Evolutionary conservation across 768 basidiomycete species (phyloP).

Genomic region (Thelephora aurantiotincta): DNA sequence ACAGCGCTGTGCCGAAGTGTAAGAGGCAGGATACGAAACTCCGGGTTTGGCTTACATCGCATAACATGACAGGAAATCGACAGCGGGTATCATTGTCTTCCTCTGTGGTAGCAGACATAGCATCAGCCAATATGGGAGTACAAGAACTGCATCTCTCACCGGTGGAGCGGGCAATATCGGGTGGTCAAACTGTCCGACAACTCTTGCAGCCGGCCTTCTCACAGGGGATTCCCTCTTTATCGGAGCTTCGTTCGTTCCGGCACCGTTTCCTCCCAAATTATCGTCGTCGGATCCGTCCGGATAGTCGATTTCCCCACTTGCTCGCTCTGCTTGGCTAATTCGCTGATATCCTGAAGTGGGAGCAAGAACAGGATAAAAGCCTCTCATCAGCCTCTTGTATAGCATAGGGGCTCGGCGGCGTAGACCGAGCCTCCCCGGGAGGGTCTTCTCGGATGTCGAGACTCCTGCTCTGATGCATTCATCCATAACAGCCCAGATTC

Average conservation of each 20-base stretch:
- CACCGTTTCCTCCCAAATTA: not conserved
- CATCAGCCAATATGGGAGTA: not conserved
- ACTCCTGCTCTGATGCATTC: conserved; percentile 81
- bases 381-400: conserved; percentile 83
- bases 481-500: conserved; percentile 89
- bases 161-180: conserved; percentile 71
- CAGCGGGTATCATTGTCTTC: conserved; percentile 78
- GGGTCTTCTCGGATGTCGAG: conserved; percentile 56
- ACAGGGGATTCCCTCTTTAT: not conserved
- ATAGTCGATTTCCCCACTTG: conserved; percentile 9
- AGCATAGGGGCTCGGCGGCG: conserved; percentile 78
- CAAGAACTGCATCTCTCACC: conserved; percentile 27
- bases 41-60: conserved; percentile 33
- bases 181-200: conserved; percentile 72
- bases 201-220: conserved; percentile 17
- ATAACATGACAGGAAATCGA: conserved; percentile 90
- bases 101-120: conserved; percentile 28
- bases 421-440: conserved; percentile 77
- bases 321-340: conserved; percentile 17
- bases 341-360: conserved; percentile 19
- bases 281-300: conserved; percentile 4
- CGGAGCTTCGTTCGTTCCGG: conserved; percentile 2
- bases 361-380: conserved; percentile 41
- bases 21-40: not conserved
- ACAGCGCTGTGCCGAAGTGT: conserved; percentile 14